Evolutionary conservation across 352 stramenopile species (phyloP).

Genomic region (Thalassiosira hispida): DNA sequence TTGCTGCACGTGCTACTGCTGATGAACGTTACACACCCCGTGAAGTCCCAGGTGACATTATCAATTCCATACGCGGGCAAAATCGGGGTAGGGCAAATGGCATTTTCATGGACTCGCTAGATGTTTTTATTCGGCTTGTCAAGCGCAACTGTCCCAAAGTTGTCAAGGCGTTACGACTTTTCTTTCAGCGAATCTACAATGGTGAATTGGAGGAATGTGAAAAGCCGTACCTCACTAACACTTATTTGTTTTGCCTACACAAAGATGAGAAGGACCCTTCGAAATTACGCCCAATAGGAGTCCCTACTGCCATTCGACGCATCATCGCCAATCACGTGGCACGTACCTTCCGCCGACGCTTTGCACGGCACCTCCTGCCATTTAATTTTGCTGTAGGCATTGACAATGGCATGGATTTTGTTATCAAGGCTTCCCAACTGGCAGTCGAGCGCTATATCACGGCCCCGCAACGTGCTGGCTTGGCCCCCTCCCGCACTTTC

Average conservation of each 20-base stretch:
- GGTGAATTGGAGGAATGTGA: neutral
- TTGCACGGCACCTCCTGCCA: neutral
- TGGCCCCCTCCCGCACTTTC: neutral
- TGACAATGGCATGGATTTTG: neutral
- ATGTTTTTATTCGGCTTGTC: neutral
- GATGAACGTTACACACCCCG: no score
- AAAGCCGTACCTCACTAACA: neutral
- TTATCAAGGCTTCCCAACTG: neutral
- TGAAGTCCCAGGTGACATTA: no score
- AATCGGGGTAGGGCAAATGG: no score
- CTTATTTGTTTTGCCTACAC: neutral
- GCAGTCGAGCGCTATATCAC: conserved; percentile 6
- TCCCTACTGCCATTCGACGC: neutral
- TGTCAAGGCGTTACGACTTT: neutral
- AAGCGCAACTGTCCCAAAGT: neutral
- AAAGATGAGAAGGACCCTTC: neutral
- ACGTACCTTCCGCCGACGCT: neutral
- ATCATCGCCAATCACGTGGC: neutral
- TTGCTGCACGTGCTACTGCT: no score
- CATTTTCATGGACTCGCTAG: no score
- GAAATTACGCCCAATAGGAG: neutral
- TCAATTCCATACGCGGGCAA: no score
- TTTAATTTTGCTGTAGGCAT: neutral
- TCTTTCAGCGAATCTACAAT: neutral
- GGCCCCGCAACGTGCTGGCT: neutral